Evolutionary conservation across 164 flowering plant genomes (phyloP).

Genomic region (Chloranthus sessilifolius): DNA sequence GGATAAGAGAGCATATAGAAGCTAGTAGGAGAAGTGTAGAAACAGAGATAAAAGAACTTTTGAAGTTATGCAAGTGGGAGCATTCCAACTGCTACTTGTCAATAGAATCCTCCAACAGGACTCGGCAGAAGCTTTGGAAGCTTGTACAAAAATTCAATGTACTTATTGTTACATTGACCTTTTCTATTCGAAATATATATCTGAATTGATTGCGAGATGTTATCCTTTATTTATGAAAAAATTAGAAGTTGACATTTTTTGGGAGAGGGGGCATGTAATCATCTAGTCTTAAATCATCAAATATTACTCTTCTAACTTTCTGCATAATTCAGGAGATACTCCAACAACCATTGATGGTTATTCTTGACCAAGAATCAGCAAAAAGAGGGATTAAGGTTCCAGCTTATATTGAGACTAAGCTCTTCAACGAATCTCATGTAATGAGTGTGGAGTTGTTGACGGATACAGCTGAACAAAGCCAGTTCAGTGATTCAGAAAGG

Average conservation of each 20-base stretch:
- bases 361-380: conserved; percentile 40
- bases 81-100: conserved; percentile 35
- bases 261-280: too few species aligned
- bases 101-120: conserved; percentile 48
- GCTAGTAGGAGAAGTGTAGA: conserved; percentile 40
- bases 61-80: conserved; percentile 80
- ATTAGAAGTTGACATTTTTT: too few species aligned
- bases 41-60: conserved; percentile 47
- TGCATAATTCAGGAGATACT: conserved; percentile 46
- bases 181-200: too few species aligned
- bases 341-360: conserved; percentile 58
- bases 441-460: conserved; percentile 15
- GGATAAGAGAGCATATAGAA: conserved; percentile 49
- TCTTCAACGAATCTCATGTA: conserved; percentile 16
- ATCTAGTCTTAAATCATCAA: neutral
- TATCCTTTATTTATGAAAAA: too few species aligned
- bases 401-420: conserved; percentile 16
- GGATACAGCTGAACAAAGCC: conserved; percentile 20
- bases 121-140: conserved; percentile 66
- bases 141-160: conserved; percentile 71
- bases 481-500: conserved; percentile 38
- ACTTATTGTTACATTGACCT: neutral
- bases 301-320: neutral
- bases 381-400: conserved; percentile 23
- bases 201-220: too few species aligned